These are phyloP conservation scores for Scutellaria galericulata DNA, from an alignment of 257 asterid genomes.

Conservation along the genomic window DNA sequence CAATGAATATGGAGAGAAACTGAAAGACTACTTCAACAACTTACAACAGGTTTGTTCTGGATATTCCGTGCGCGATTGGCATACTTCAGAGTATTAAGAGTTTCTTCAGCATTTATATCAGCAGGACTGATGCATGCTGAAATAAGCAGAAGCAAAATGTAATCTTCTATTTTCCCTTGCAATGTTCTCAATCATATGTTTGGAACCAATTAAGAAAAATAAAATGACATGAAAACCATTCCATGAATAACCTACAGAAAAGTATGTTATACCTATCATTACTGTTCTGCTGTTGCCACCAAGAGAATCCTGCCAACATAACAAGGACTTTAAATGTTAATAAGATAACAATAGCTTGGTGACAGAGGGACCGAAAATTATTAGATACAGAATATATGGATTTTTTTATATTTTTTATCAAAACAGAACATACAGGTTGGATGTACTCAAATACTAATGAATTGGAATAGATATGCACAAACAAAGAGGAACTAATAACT, in stretches of 20 bases:
- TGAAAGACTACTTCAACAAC: conserved; percentile 31
- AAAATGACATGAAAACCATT: not conserved
- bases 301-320: conserved; percentile 87
- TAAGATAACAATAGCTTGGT: not conserved
- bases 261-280: conserved; percentile 78
- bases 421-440: too few species aligned
- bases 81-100: conserved; percentile 93
- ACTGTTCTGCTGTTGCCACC: conserved; percentile 99
- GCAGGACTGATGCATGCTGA: conserved; percentile 99
- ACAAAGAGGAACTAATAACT: too few species aligned
- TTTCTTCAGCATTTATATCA: conserved; percentile 98
- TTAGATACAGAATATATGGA: too few species aligned
- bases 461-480: too few species aligned
- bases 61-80: conserved; percentile 99
- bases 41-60: conserved; percentile 97
- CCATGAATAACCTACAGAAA: conserved; percentile 2
- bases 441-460: too few species aligned
- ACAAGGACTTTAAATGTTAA: conserved; percentile 21
- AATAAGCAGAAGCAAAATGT: conserved; percentile 26
- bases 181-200: conserved; percentile 10
- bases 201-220: conserved; percentile 3
- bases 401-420: too few species aligned
- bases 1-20: conserved; percentile 12
- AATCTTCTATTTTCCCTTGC: conserved; percentile 21
- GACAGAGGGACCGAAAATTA: conserved; percentile 1